phyloP scores from a whole-genome alignment of 192 early-diverging fungal species.

The Glomus cerebriforme region DNA sequence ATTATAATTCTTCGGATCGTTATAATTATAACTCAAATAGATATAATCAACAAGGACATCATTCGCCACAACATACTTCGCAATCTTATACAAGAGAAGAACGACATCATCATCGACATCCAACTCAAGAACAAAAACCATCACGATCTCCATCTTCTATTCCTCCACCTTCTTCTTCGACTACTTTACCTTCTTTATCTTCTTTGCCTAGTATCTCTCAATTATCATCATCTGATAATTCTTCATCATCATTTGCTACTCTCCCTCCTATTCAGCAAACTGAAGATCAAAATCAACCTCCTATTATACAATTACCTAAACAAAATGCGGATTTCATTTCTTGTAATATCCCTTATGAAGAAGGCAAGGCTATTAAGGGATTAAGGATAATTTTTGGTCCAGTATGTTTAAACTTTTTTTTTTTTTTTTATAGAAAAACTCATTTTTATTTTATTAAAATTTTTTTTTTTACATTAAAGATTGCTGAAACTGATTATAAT shows the following conservation, averaged over 20 bases:
- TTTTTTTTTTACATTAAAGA: background rate
- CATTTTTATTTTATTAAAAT: background rate
- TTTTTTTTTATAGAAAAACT: background rate
- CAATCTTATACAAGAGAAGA: background rate
- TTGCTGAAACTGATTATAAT: constrained; percentile 26
- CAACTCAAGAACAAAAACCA: background rate
- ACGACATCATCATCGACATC: constrained; percentile 21
- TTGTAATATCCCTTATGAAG: constrained; percentile 13
- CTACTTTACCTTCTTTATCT: background rate
- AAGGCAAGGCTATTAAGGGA: background rate
- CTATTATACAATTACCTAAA: background rate
- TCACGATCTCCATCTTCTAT: background rate
- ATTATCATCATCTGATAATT: background rate
- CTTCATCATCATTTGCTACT: background rate
- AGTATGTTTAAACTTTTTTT: background rate
- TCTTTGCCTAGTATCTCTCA: background rate
- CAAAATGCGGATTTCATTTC: background rate
- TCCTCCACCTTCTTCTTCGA: background rate
- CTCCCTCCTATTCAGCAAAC: background rate
- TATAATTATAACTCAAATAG: background rate
- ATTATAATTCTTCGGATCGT: background rate
- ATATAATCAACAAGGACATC: background rate
- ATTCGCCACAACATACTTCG: background rate
- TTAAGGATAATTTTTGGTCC: background rate
- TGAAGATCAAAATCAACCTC: no score